Evolutionary conservation across 345 rosid genomes (phyloP).

Genomic region (Abelmoschus esculentus): DNA sequence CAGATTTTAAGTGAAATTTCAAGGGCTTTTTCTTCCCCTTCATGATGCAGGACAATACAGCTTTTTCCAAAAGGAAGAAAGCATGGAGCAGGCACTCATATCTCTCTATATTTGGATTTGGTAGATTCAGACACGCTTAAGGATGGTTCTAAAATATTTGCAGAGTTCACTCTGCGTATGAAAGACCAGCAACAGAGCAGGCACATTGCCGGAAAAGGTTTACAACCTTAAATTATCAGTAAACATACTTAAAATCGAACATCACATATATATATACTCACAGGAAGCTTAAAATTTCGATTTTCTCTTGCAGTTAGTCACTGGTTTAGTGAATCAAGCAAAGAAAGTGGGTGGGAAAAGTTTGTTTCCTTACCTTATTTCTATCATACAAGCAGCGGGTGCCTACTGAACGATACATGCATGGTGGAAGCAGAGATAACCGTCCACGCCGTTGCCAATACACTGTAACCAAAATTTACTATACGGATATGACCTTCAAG

Average conservation of each 20-base stretch:
- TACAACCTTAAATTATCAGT: background rate
- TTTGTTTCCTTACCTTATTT: slow-evolving; percentile 19
- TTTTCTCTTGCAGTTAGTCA: slow-evolving; percentile 19
- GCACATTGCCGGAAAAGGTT: slow-evolving; percentile 29
- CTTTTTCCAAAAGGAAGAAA: slow-evolving; percentile 29
- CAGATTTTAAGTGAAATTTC: background rate
- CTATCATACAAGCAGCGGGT: slow-evolving; percentile 5
- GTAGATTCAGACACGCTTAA: slow-evolving; percentile 19
- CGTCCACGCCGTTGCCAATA: slow-evolving; percentile 20
- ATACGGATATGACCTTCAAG: background rate
- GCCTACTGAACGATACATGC: slow-evolving; percentile 23
- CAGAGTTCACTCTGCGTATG: slow-evolving; percentile 25
- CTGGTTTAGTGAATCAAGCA: slow-evolving; percentile 27
- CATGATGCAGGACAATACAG: slow-evolving; percentile 29
- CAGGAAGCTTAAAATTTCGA: background rate
- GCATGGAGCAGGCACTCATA: slow-evolving; percentile 14
- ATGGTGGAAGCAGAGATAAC: slow-evolving; percentile 32
- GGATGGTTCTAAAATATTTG: slow-evolving; percentile 24
- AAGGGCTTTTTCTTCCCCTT: background rate
- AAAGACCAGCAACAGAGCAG: slow-evolving; percentile 25
- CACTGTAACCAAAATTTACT: slow-evolving; percentile 4
- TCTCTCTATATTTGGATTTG: slow-evolving; percentile 28
- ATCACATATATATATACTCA: background rate
- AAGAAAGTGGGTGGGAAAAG: slow-evolving; percentile 22
- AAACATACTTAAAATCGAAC: background rate